Conservation (phyloP, 495 filamentous ascomycete species). For the Neurospora discreta region DNA sequence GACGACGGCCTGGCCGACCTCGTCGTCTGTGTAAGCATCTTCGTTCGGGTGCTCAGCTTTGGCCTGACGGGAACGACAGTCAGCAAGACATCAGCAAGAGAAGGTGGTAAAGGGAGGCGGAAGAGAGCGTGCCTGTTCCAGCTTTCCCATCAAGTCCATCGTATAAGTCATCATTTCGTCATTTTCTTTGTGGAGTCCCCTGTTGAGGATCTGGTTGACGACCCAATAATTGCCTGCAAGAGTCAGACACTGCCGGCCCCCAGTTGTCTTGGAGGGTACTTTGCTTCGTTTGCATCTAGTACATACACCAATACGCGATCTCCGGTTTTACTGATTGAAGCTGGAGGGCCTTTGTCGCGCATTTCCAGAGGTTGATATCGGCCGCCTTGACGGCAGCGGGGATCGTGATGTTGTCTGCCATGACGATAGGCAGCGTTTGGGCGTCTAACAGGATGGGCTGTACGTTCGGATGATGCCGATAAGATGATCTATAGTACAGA, state of each 20-base stretch:
- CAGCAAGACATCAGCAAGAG: too few species aligned
- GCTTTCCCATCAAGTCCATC: conserved; percentile 75
- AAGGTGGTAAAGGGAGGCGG: not conserved
- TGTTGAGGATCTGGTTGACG: conserved; percentile 78
- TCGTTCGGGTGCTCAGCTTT: conserved; percentile 46
- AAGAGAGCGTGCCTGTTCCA: conserved; percentile 55
- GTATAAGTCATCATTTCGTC: conserved; percentile 70
- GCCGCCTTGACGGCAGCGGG: conserved; percentile 64
- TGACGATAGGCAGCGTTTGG: conserved; percentile 24
- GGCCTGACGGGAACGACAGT: conserved; percentile 34
- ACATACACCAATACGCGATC: conserved; percentile 89
- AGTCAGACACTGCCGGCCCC: conserved; percentile 5
- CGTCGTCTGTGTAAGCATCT: conserved; percentile 66
- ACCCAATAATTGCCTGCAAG: conserved; percentile 77
- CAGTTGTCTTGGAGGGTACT: not conserved
- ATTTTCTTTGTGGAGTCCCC: conserved; percentile 62
- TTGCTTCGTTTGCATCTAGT: not conserved
- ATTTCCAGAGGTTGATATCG: conserved; percentile 59
- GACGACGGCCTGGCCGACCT: conserved; percentile 78
- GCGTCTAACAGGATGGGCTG: not conserved
- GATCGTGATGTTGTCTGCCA: conserved; percentile 51
- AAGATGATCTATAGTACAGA: not conserved
- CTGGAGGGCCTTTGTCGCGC: conserved; percentile 71
- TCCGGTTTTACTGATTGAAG: conserved; percentile 76
- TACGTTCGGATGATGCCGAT: not conserved